Conservation (phyloP, 768 basidiomycete genomes). For the Vararia minispora region DNA sequence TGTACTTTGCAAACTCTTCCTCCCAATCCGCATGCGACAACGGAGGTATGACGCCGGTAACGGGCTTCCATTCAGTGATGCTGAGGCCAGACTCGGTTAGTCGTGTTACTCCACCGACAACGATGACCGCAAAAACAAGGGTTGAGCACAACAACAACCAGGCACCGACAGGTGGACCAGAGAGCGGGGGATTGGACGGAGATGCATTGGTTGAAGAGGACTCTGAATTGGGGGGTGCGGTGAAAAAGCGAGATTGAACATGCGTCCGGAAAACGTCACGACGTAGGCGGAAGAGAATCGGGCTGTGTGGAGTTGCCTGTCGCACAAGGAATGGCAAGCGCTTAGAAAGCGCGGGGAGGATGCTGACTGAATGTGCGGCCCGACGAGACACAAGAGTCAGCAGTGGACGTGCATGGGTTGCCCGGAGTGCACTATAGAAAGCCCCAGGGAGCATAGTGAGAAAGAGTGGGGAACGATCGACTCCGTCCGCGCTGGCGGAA, state of each 20-base stretch:
- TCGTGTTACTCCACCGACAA: conserved; percentile 93
- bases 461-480: too few relatives aligned
- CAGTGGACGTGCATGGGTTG: too few relatives aligned
- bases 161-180: conserved; percentile 58
- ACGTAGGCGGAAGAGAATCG: too few relatives aligned
- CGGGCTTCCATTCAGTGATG: conserved; percentile 96
- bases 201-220: conserved; percentile 26
- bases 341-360: too few relatives aligned
- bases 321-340: too few relatives aligned
- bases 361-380: too few relatives aligned
- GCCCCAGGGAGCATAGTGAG: too few relatives aligned
- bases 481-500: too few relatives aligned
- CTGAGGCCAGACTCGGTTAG: conserved; percentile 95
- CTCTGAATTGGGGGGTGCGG: too few relatives aligned
- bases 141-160: conserved; percentile 84
- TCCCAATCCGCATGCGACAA: conserved; percentile 68
- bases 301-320: too few relatives aligned
- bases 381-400: too few relatives aligned
- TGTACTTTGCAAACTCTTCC: conserved; percentile 88
- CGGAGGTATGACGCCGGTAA: conserved; percentile 84
- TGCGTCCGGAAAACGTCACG: conserved; percentile 8
- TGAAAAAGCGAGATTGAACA: conserved; percentile 28
- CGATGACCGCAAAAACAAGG: conserved; percentile 84
- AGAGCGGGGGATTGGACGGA: conserved; percentile 55
- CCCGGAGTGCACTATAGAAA: too few relatives aligned